phyloP scores from a whole-genome alignment of 2,329 filamentous ascomycete species.

The Neoascochyta sp. region DNA sequence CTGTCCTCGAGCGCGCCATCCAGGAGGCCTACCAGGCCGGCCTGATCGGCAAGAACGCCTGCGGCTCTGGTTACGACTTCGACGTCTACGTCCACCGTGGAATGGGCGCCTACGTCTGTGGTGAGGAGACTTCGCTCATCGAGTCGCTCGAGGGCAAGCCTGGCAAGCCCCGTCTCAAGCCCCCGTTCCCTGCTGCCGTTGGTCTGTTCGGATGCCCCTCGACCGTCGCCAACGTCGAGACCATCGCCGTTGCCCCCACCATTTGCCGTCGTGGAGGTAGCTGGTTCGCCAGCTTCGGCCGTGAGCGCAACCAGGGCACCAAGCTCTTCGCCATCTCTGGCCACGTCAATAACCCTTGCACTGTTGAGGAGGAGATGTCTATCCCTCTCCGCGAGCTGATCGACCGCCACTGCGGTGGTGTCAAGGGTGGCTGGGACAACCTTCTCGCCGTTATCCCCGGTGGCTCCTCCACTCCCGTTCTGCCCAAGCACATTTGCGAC shows the following conservation, averaged over 20 bases:
- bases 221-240: constrained; percentile 98
- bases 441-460: constrained; percentile 91
- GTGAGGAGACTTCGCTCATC: constrained; percentile 96
- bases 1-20: constrained; percentile 88
- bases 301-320: constrained; percentile 93
- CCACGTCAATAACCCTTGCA: constrained; percentile 97
- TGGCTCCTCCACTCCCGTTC: constrained; percentile 91
- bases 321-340: constrained; percentile 99
- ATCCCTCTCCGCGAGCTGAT: constrained; percentile 95
- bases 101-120: constrained; percentile 95
- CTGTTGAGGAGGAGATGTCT: constrained; percentile 99
- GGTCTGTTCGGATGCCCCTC: constrained; percentile 97
- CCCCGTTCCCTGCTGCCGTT: constrained; percentile 94
- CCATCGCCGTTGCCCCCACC: constrained; percentile 88
- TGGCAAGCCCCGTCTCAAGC: constrained; percentile 97
- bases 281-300: constrained; percentile 94
- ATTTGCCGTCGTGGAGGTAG: constrained; percentile 86
- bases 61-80: constrained; percentile 94
- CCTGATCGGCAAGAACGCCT: constrained; percentile 96
- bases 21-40: constrained; percentile 96
- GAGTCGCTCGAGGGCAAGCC: constrained; percentile 98
- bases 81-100: constrained; percentile 96
- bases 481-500: constrained; percentile 86
- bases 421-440: constrained; percentile 97
- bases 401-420: constrained; percentile 96